Conservation (phyloP, 495 filamentous ascomycete species). For the Trichoderma reesei region DNA sequence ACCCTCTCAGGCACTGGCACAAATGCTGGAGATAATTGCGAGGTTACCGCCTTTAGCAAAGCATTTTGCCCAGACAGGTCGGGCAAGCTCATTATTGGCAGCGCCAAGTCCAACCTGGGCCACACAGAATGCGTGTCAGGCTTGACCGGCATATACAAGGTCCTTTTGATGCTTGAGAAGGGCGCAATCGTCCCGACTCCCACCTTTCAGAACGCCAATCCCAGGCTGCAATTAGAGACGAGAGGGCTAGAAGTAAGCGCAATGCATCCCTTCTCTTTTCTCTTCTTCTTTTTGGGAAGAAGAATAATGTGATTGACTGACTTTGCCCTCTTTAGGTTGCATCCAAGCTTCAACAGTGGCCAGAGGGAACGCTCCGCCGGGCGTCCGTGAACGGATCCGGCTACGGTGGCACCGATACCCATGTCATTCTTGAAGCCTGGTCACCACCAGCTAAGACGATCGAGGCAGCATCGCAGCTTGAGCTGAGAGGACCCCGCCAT, state of each 20-base stretch:
- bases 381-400: slow-evolving; percentile 40
- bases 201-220: slow-evolving; percentile 27
- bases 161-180: slow-evolving; percentile 35
- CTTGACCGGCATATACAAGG: slow-evolving; percentile 39
- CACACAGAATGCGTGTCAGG: slow-evolving; percentile 39
- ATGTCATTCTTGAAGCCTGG: slow-evolving; percentile 29
- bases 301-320: slow-evolving; percentile 6
- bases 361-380: slow-evolving; percentile 12
- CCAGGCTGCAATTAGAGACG: slow-evolving; percentile 16
- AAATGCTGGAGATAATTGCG: slow-evolving; percentile 39
- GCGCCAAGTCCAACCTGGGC: slow-evolving; percentile 41
- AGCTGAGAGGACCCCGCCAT: neutral
- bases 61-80: slow-evolving; percentile 7
- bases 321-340: slow-evolving; percentile 22
- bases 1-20: slow-evolving; percentile 27
- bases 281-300: neutral
- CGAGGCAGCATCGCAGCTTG: neutral
- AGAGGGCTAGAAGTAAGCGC: slow-evolving; percentile 30
- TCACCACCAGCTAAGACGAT: neutral
- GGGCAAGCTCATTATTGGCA: slow-evolving; percentile 30
- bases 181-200: slow-evolving; percentile 33
- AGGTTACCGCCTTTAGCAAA: slow-evolving; percentile 31
- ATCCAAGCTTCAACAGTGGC: slow-evolving; percentile 11
- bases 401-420: slow-evolving; percentile 37
- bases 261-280: neutral